These are phyloP conservation scores for Pelargonium myrrhifolium DNA, from an alignment of 441 rosid genomes.

Conservation along the genomic window DNA sequence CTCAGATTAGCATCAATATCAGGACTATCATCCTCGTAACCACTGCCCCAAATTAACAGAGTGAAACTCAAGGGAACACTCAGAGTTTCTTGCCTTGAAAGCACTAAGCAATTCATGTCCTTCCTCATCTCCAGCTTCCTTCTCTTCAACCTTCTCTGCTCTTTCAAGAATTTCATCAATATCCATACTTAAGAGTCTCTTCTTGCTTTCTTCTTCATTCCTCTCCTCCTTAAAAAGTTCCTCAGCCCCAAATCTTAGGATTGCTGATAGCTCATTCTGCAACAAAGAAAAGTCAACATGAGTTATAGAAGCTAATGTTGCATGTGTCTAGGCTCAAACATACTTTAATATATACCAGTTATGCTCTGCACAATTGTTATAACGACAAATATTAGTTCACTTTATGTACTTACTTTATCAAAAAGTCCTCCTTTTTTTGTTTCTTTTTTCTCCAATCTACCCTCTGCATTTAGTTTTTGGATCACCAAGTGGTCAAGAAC, in stretches of 20 bases:
- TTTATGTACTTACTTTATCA: conserved; percentile 66
- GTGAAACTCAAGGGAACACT: conserved; percentile 8
- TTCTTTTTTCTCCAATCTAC: conserved; percentile 98
- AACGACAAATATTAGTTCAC: conserved; percentile 5
- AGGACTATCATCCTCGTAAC: not conserved
- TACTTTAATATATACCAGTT: not conserved
- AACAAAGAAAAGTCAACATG: conserved; percentile 20
- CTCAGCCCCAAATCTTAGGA: conserved; percentile 98
- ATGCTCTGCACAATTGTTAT: conserved; percentile 11
- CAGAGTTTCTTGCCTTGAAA: conserved; percentile 65
- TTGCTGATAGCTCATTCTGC: conserved; percentile 97
- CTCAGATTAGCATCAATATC: not conserved
- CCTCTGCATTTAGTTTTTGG: conserved; percentile 99
- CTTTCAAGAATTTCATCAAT: conserved; percentile 98
- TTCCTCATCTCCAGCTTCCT: conserved; percentile 50
- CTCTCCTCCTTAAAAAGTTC: conserved; percentile 94
- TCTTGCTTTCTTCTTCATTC: conserved; percentile 97
- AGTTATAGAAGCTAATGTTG: not conserved
- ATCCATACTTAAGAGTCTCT: conserved; percentile 81
- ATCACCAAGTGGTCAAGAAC: conserved; percentile 99
- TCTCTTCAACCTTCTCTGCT: conserved; percentile 96
- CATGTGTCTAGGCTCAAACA: not conserved
- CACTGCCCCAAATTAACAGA: not conserved
- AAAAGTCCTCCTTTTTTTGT: conserved; percentile 78
- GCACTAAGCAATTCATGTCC: conserved; percentile 86